Percentiles rank a stretch among this genome's conserved stretches.
Conservation (phyloP, 306 rosid genomes). For the Hippophae gyantsensis region DNA sequence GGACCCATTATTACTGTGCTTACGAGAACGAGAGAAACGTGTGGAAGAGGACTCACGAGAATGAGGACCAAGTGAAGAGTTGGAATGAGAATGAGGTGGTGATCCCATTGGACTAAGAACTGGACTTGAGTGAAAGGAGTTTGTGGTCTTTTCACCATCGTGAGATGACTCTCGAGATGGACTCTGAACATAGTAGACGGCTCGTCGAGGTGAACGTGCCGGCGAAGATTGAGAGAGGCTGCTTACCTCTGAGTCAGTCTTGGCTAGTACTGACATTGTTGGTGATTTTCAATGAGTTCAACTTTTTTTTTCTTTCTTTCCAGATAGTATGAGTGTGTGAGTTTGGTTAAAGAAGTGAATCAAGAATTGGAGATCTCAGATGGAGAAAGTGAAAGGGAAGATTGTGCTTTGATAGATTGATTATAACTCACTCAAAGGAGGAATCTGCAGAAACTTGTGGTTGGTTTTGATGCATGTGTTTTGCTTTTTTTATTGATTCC, state of each 20-base stretch:
- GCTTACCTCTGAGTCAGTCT: conserved; percentile 89
- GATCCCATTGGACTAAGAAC: conserved; percentile 80
- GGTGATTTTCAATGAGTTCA: neutral
- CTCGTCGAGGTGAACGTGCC: conserved; percentile 48
- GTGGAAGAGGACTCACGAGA: conserved; percentile 91
- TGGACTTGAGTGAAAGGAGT: conserved; percentile 75
- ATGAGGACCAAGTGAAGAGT: conserved; percentile 76
- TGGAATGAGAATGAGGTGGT: conserved; percentile 88
- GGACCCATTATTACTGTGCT: conserved; percentile 22
- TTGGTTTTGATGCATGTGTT: conserved; percentile 24
- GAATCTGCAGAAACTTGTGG: conserved; percentile 30
- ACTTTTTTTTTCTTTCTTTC: too few relatives aligned
- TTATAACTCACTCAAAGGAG: neutral
- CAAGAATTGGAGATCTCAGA: neutral
- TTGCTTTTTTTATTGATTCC: conserved; percentile 28
- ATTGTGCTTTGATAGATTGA: neutral
- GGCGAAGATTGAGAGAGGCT: conserved; percentile 78
- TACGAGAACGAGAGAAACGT: conserved; percentile 57
- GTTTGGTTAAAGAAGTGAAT: neutral
- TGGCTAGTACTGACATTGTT: conserved; percentile 38
- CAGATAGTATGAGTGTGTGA: too few relatives aligned
- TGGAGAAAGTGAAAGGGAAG: neutral
- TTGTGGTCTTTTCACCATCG: conserved; percentile 83
- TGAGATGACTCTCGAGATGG: conserved; percentile 87
- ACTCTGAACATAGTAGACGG: conserved; percentile 74